Evolutionary conservation across 345 rosid species (phyloP).

Genomic region (Sisymbrium irio): DNA sequence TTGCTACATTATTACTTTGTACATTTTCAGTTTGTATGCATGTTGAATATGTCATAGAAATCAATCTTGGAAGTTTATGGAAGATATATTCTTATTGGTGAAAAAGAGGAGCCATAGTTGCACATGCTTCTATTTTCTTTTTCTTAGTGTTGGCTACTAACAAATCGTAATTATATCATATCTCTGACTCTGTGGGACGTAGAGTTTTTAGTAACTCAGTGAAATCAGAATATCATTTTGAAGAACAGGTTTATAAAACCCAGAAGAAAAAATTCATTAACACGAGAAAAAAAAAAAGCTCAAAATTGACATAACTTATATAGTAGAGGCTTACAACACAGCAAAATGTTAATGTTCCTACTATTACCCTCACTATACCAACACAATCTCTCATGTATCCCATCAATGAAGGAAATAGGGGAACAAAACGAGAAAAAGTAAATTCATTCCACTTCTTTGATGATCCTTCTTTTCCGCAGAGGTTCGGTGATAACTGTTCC

Average conservation of each 20-base stretch:
- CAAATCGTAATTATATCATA: not conserved
- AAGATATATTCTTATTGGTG: not conserved
- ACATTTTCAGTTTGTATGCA: too few relatives aligned
- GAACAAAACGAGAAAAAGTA: not conserved
- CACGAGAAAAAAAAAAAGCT: not conserved
- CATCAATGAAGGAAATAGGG: not conserved
- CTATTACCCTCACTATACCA: not conserved
- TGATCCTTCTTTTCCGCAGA: constrained; percentile 66
- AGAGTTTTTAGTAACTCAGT: too few relatives aligned
- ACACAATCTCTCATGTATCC: not conserved
- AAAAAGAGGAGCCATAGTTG: too few relatives aligned
- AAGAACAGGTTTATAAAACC: not conserved
- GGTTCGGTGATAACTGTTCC: constrained; percentile 58
- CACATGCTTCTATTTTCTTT: too few relatives aligned
- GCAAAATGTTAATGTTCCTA: constrained; percentile 10
- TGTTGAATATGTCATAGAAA: not conserved
- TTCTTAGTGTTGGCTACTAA: not conserved
- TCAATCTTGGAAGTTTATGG: too few relatives aligned
- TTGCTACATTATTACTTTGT: not conserved
- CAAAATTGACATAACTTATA: not conserved
- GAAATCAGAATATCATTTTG: too few relatives aligned
- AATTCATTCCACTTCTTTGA: constrained; percentile 70
- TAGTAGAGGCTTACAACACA: constrained; percentile 4
- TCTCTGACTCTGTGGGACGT: not conserved
- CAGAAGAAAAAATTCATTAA: not conserved